Conservation (phyloP, 1,139 yeast genomes). For the Keqinozyma sinolaborantium region DNA sequence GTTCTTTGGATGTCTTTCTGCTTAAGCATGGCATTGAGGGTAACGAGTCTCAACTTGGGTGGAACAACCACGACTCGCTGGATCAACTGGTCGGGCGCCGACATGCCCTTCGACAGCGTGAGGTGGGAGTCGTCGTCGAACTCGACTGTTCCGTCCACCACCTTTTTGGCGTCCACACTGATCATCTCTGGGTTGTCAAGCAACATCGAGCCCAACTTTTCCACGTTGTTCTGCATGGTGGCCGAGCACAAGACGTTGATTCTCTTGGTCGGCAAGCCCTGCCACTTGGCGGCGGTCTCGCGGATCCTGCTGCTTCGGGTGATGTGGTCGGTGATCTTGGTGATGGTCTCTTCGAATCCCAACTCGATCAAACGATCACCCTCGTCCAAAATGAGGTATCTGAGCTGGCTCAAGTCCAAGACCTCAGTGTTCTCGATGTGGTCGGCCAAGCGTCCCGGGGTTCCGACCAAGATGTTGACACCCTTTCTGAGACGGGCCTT, state of each 20-base stretch:
- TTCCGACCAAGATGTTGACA: conserved; percentile 81
- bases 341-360: conserved; percentile 91
- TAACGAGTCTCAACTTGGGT: conserved; percentile 82
- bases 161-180: conserved; percentile 21
- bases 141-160: conserved; percentile 30
- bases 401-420: conserved; percentile 64
- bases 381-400: conserved; percentile 89
- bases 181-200: conserved; percentile 71
- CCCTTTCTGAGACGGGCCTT: conserved; percentile 90
- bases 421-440: conserved; percentile 83
- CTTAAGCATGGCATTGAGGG: conserved; percentile 61
- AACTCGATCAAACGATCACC: conserved; percentile 94
- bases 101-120: conserved; percentile 10
- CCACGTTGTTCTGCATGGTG: conserved; percentile 78
- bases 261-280: conserved; percentile 63
- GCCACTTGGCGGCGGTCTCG: conserved; percentile 38
- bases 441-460: conserved; percentile 90
- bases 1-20: conserved; percentile 42
- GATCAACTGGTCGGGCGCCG: conserved; percentile 87
- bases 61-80: conserved; percentile 84
- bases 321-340: conserved; percentile 64
- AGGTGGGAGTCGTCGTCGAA: conserved; percentile 32
- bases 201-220: conserved; percentile 74
- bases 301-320: conserved; percentile 40
- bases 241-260: conserved; percentile 90